These are phyloP conservation scores for Fistulifera solaris DNA, from an alignment of 108 stramenopile genomes.

Conservation along the genomic window DNA sequence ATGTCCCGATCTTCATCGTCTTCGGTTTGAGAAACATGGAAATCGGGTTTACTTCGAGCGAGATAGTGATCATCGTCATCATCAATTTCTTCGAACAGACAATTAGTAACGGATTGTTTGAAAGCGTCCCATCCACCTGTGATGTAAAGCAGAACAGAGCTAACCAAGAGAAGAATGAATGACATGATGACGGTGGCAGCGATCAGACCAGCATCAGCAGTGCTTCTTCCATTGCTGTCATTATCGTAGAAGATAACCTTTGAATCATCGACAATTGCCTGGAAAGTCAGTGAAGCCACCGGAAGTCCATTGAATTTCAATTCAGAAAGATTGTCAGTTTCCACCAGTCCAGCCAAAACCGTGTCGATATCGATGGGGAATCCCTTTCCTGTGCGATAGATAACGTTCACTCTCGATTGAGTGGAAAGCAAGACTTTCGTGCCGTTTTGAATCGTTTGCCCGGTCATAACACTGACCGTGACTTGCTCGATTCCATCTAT, in stretches of 20 bases:
- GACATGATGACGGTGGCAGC: slow-evolving; percentile 8
- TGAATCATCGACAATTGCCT: background rate
- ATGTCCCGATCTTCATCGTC: background rate
- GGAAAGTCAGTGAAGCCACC: too few relatives aligned
- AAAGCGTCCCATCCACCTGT: slow-evolving; percentile 9
- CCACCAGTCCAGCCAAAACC: background rate
- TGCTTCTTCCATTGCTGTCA: background rate
- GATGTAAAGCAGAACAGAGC: slow-evolving; percentile 8
- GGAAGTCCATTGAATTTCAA: too few relatives aligned
- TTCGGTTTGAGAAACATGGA: background rate
- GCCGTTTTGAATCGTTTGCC: too few relatives aligned
- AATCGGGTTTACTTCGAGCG: too few relatives aligned
- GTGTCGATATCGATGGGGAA: background rate
- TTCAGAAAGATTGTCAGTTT: too few relatives aligned
- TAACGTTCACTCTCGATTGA: too few relatives aligned
- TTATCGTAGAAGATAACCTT: background rate
- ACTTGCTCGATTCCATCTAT: too few relatives aligned
- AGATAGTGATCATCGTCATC: background rate
- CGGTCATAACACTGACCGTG: too few relatives aligned
- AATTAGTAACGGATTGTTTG: background rate
- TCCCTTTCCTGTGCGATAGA: too few relatives aligned
- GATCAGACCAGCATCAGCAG: slow-evolving; percentile 5
- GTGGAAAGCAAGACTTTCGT: too few relatives aligned
- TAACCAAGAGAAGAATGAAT: slow-evolving; percentile 1
- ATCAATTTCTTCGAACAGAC: background rate